Base-by-base conservation (phyloP, 768 basidiomycete species). In the Russula emetica region DNA sequence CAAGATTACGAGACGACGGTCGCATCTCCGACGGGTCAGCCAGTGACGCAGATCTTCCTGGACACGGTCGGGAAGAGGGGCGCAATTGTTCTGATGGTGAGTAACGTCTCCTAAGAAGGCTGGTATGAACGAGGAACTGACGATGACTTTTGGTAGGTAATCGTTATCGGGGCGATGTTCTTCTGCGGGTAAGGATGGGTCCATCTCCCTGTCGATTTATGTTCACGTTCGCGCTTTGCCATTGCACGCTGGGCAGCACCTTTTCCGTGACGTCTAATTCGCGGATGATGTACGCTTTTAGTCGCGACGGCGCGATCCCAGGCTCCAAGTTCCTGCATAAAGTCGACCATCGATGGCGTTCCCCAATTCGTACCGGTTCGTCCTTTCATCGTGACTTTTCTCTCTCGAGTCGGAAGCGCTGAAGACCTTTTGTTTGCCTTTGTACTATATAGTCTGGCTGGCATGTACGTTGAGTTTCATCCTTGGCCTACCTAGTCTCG, bases 281-380 rank as follows among this genome's bases (percentile, higher is more conserved):
- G 4, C 80, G 90, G 0, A 91, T 91, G 89, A 88, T 88, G 85
- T 92, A 85, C 71, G 86, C 88, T 0, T 91, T 90, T 69, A 80
- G 87, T 4, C 81, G 90, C 42, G 90, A 92, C 71, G 85, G 87
- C 0, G 88, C 82, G 13, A 79, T 90, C 28, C 88, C 89, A 0
- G 86, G 84, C 14, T 84, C 84, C 65, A 78, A 71, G 40, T 88
- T 85, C 73, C 85, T 90, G 73, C 81, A 82, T 67, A 80, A 84
- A 66, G 88, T 90, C 40, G 82, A 82, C 72, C 60, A 73, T 13
- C 78, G 77, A 55, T 82, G 80, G 76, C 82, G 79, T 70, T 86
- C 83, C 3, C 89, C 89, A 2, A 79, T 87, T 59, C 80, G 88
- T 13, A 86, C 89, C 32, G 86, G 87, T 87, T 63, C 45, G 70